Evolutionary conservation across 805 yeast genomes (phyloP).

Genomic region (Zygoascus tannicola): DNA sequence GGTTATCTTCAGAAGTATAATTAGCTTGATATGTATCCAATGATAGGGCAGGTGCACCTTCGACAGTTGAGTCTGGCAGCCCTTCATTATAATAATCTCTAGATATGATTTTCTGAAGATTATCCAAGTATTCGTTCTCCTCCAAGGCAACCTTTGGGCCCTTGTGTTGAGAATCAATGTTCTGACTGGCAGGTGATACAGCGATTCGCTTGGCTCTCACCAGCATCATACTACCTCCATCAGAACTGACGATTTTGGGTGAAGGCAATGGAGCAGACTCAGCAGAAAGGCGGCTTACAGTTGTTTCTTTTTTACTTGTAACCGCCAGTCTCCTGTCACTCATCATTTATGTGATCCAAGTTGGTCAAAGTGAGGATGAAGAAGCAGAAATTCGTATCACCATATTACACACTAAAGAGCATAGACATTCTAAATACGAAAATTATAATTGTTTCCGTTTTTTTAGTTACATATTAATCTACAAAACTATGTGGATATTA

Average conservation of each 20-base stretch:
- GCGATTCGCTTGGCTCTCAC: background rate
- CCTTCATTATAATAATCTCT: conserved; percentile 13
- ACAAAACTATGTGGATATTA: no score
- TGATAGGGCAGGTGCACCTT: conserved; percentile 4
- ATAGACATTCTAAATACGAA: no score
- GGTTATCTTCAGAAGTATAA: conserved; percentile 26
- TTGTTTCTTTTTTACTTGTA: no score
- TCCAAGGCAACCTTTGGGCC: conserved; percentile 15
- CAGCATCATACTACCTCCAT: conserved; percentile 11
- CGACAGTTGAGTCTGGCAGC: background rate
- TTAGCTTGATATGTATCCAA: conserved; percentile 20
- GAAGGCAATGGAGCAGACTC: background rate
- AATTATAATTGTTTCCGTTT: no score
- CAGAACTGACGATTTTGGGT: conserved; percentile 5
- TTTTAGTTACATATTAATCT: no score
- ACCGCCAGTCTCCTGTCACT: no score
- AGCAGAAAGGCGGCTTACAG: no score
- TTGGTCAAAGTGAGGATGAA: no score
- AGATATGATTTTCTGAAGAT: conserved; percentile 18
- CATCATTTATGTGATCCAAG: no score
- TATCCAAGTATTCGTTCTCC: conserved; percentile 22
- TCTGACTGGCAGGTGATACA: background rate
- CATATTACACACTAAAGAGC: no score
- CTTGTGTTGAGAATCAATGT: background rate
- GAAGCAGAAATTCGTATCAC: no score